A percentile compares a stretch with the other conserved stretches of the same genome.
Conservation (phyloP, 2,329 filamentous ascomycete species). For the Cryphonectria japonica region DNA sequence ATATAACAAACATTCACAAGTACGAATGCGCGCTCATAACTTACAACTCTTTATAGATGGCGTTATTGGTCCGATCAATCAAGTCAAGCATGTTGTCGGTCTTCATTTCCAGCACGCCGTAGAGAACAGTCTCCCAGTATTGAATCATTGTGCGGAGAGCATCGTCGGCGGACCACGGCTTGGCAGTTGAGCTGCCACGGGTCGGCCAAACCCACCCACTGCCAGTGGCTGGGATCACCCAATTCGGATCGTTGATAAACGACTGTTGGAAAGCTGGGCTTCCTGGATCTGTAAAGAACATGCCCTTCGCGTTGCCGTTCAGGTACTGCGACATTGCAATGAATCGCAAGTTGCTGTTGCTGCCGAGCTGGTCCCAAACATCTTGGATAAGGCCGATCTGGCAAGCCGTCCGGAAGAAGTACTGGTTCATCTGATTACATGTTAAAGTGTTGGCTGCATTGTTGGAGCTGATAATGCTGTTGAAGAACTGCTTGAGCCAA, state of each 20-base stretch:
- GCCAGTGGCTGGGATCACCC: not conserved
- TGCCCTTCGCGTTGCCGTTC: not conserved
- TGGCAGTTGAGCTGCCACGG: not conserved
- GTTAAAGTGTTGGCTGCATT: too few species aligned
- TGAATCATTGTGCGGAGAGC: not conserved
- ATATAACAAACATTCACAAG: too few species aligned
- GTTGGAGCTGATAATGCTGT: too few species aligned
- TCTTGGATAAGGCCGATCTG: too few species aligned
- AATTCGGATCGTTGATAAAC: not conserved
- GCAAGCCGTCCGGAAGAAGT: too few species aligned
- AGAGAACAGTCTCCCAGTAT: not conserved
- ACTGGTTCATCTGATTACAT: too few species aligned
- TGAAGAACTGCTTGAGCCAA: too few species aligned
- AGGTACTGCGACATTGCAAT: not conserved
- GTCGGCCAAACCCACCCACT: not conserved
- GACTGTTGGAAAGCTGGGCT: not conserved
- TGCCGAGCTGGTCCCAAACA: too few species aligned
- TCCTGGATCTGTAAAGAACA: not conserved
- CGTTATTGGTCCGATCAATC: not conserved
- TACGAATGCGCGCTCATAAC: not conserved
- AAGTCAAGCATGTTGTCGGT: not conserved
- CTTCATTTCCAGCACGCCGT: not conserved
- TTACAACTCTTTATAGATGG: not conserved
- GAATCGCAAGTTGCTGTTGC: not conserved
- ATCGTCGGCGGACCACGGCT: not conserved